Base-by-base conservation (phyloP, 192 early-diverging fungal genomes). In the Gigaspora rosea region DNA sequence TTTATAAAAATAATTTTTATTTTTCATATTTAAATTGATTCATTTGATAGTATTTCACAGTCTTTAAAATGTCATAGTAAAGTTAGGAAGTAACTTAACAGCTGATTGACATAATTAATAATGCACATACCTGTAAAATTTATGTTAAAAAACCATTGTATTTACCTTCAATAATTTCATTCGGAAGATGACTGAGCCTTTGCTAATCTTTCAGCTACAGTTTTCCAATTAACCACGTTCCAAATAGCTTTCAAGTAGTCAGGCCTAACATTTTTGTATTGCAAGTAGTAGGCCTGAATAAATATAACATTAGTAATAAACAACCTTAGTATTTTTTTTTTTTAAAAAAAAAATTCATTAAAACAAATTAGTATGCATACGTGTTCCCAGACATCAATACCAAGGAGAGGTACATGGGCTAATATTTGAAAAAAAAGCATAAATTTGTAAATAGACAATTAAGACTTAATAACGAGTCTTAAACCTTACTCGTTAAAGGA, bases 171-270 rank as follows among this genome's bases (percentile, higher is more conserved):
- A 6, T 41, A 6, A 41, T 7, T 41, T 41, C 41, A 41, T 41
- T 41, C 41, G 41, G 41, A 41, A 41, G 41, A 41, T 41, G 41
- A 86, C 54, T 84, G 83, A 74, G 86, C 93, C 66, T 90, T 91
- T 76, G 90, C 90, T 81, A 91, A 95, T 75, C 96, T 90, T 75
- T 91, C 90, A 64, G 90, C 88, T 48, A 98, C 96, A 74, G 94
- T 93, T 89, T 96, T 94, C 97, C 97, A 98, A 94, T 98, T 98
- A 80, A 98, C 85, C 0, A 98, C 94, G 33, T 91, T 90, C 95
- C 95, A 98, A 72, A 97, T 91, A 48, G 93, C 92, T 88, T 95
- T 94, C 68, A 98, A 85, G 83, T 98, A 98, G 67, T 96, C 95
- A n/a, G 94, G 94, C 78, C 95, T 93, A 57, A 93, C 97, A 84